Evolutionary conservation across 2,329 filamentous ascomycete species (phyloP), one percentile per base, ranked within the genome.

Genomic region (Ophiosphaerella narmari): DNA sequence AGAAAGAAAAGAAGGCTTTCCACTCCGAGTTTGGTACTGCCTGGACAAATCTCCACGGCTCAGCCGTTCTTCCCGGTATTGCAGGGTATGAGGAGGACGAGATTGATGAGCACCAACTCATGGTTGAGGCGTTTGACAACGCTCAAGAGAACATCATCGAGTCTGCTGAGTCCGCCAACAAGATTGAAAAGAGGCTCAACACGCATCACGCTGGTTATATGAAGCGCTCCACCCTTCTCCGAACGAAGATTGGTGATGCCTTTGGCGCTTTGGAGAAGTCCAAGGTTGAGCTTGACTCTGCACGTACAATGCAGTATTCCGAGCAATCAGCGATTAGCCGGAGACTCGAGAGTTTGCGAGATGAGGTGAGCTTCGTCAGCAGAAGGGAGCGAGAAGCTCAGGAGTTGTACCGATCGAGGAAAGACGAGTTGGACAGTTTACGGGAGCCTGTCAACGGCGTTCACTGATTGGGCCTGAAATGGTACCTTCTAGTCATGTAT

Each of bases 191-290:
- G 82, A 97, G 94, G 75, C 83, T 99, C n/a, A 80, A 82, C 0
- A 80, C 96, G 46, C 87, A 94, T 64, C 85, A 96, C 2, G 92
- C 92, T 21, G 94, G 94, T 12, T 99, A 99, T 75, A 87, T 92
- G 71, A 86, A 91, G 61, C 88, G 94, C 29, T 86, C 90, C 31
- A 91, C 91, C 73, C 86, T 85, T 61, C 81, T 99, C 23, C 84
- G 86, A 18, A 82, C 86, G 52, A 97, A 96, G 77, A 89, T 95
- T 55, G 74, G 76, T 14, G 89, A 91, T 58, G 90, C 91, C 1
- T 84, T 86, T 23, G 83, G 86, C 16, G 88, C 88, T 2, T 79
- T 97, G 12, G 84, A 87, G 49, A 89, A 89, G 75, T 88, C 89
- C 2, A 84, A 77, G 40, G 78, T 85, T 46, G 89, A 90, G 1